Evolutionary conservation across 2,329 filamentous ascomycete species (phyloP).

Genomic region (Xylaria sp.): DNA sequence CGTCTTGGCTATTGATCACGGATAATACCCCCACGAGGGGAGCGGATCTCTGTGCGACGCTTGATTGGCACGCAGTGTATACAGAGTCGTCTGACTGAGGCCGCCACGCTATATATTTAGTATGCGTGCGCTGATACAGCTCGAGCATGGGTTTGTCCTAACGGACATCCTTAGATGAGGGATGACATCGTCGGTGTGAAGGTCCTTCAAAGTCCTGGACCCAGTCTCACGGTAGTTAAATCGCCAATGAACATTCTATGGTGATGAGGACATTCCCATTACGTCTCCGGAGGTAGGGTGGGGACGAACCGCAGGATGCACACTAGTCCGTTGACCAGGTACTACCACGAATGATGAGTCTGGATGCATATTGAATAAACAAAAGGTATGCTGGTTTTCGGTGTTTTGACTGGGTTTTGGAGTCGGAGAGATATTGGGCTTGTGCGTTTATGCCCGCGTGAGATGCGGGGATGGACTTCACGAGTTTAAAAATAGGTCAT

Average conservation of each 20-base stretch:
- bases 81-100: neutral
- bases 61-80: slow-evolving; percentile 8
- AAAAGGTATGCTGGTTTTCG: slow-evolving; percentile 16
- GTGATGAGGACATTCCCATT: slow-evolving; percentile 2
- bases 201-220: slow-evolving; percentile 27
- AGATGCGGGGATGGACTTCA: slow-evolving; percentile 12
- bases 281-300: slow-evolving; percentile 35
- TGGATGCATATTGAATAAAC: slow-evolving; percentile 14
- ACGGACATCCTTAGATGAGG: slow-evolving; percentile 9
- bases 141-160: slow-evolving; percentile 5
- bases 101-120: neutral
- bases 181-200: neutral
- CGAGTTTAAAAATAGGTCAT: slow-evolving; percentile 36
- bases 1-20: neutral
- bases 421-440: neutral
- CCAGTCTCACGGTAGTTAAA: slow-evolving; percentile 7
- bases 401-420: slow-evolving; percentile 19
- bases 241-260: slow-evolving; percentile 9
- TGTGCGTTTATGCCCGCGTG: slow-evolving; percentile 7
- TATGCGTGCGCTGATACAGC: slow-evolving; percentile 5
- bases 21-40: neutral
- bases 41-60: slow-evolving; percentile 7
- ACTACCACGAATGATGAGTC: slow-evolving; percentile 18
- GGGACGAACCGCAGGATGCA: slow-evolving; percentile 29
- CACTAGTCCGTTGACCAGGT: slow-evolving; percentile 3